These are phyloP conservation scores for Neofusicoccum cordaticola DNA, from an alignment of 2,329 filamentous ascomycete species.

Conservation along the genomic window DNA sequence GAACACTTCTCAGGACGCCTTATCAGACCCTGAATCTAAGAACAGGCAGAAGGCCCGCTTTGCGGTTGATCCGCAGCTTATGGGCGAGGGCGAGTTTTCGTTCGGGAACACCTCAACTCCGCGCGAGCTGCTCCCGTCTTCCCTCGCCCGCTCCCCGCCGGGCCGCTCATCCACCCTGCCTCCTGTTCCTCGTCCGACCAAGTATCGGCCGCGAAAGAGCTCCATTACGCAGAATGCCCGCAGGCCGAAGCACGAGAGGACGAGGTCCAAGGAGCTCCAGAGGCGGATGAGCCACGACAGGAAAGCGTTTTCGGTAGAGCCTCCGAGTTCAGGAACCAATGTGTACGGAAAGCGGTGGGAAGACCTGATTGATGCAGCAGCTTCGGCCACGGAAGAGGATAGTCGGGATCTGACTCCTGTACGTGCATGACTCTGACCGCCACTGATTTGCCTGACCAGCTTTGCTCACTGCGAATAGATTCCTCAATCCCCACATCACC, in stretches of 20 bases:
- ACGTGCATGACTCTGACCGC: conserved; percentile 37
- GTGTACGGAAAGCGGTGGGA: conserved; percentile 88
- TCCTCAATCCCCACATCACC: conserved; percentile 51
- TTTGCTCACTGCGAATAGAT: conserved; percentile 31
- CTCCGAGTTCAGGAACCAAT: conserved; percentile 63
- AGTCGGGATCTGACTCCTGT: conserved; percentile 84
- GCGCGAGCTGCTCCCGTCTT: conserved; percentile 77
- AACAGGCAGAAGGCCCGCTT: conserved; percentile 38
- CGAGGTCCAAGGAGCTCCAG: conserved; percentile 71
- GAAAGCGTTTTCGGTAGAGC: conserved; percentile 85
- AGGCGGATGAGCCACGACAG: conserved; percentile 71
- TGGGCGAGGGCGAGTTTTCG: conserved; percentile 14
- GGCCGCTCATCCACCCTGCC: conserved; percentile 85
- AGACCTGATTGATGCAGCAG: conserved; percentile 90
- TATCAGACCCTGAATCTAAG: conserved; percentile 39
- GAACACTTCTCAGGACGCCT: conserved; percentile 29
- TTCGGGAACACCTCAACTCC: conserved; percentile 51
- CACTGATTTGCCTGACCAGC: conserved; percentile 7
- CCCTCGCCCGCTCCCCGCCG: conserved; percentile 76
- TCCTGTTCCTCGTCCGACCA: conserved; percentile 72
- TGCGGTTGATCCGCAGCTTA: conserved; percentile 28
- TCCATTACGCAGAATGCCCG: conserved; percentile 78
- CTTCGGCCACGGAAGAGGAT: conserved; percentile 89
- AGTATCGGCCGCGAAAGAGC: conserved; percentile 75
- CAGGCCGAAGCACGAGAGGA: conserved; percentile 75